These are phyloP conservation scores for Adansonia madagascariensis DNA, from an alignment of 441 rosid genomes.

Conservation along the genomic window DNA sequence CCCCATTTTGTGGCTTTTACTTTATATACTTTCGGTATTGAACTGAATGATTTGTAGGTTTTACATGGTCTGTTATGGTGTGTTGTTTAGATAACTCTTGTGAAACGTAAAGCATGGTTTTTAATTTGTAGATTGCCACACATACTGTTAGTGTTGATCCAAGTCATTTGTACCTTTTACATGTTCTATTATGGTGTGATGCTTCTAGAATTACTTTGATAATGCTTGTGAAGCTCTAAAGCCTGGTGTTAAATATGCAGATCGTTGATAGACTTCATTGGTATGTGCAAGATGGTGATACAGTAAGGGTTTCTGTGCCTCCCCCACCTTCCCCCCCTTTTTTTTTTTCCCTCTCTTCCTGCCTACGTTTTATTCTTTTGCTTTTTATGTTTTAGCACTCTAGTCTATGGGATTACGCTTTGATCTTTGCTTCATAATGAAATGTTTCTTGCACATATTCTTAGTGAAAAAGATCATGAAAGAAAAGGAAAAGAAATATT, in stretches of 20 bases:
- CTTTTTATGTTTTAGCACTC: background rate
- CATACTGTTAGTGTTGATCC: background rate
- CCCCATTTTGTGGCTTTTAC: background rate
- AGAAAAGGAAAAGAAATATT: background rate
- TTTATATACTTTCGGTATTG: background rate
- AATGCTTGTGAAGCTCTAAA: conserved; percentile 26
- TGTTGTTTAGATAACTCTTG: conserved; percentile 6
- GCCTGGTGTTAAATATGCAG: conserved; percentile 50
- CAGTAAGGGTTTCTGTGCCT: conserved; percentile 51
- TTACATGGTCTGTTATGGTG: background rate
- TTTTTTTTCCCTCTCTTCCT: background rate
- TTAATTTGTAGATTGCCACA: conserved; percentile 58
- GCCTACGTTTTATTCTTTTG: background rate
- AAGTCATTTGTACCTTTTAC: background rate
- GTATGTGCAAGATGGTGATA: conserved; percentile 85
- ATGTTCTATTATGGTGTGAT: background rate
- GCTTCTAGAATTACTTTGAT: conserved; percentile 6
- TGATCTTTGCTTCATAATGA: background rate
- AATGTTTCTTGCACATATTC: background rate
- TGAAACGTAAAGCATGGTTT: conserved; percentile 24
- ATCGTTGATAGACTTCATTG: conserved; percentile 79
- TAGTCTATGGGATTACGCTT: background rate
- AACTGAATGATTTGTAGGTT: background rate
- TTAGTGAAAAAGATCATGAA: background rate
- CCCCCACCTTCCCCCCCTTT: too few species aligned